phyloP scores from a whole-genome alignment of 2,329 filamentous ascomycete genomes.

The Monosporascus sp. region DNA sequence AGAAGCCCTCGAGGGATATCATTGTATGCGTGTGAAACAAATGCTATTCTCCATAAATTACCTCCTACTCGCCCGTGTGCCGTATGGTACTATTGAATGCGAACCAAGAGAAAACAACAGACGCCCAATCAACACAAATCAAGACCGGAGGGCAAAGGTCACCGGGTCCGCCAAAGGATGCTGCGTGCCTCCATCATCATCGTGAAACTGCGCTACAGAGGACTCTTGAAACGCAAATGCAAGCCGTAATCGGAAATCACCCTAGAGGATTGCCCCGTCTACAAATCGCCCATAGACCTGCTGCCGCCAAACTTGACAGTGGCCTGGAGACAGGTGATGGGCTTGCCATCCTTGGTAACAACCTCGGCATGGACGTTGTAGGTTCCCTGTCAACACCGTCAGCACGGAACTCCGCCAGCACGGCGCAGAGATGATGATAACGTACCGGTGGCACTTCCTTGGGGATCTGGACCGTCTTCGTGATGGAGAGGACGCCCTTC shows the following conservation, averaged over 20 bases:
- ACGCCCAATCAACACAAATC: slow-evolving; percentile 3
- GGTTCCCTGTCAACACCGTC: slow-evolving; percentile 56
- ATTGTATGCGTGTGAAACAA: too few species aligned
- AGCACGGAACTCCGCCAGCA: slow-evolving; percentile 13
- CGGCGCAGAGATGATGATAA: slow-evolving; percentile 15
- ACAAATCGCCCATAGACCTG: slow-evolving; percentile 19
- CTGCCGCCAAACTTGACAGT: slow-evolving; percentile 56
- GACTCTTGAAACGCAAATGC: neutral
- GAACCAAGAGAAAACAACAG: slow-evolving; percentile 4
- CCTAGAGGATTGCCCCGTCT: slow-evolving; percentile 1
- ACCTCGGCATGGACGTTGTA: slow-evolving; percentile 89
- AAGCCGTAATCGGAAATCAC: too few species aligned
- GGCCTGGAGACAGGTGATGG: slow-evolving; percentile 83
- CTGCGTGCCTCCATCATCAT: slow-evolving; percentile 9
- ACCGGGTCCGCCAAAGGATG: slow-evolving; percentile 8
- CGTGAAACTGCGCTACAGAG: slow-evolving; percentile 3
- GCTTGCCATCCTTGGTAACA: slow-evolving; percentile 62
- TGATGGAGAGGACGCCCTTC: slow-evolving; percentile 66
- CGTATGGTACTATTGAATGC: too few species aligned
- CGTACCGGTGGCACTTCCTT: slow-evolving; percentile 82
- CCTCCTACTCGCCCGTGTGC: too few species aligned
- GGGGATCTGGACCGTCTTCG: slow-evolving; percentile 80
- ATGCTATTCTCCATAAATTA: too few species aligned
- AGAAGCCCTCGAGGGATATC: too few species aligned
- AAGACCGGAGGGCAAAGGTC: slow-evolving; percentile 8